Base-by-base conservation (phyloP, 2,329 filamentous ascomycete genomes). In the Didymella pomorum region DNA sequence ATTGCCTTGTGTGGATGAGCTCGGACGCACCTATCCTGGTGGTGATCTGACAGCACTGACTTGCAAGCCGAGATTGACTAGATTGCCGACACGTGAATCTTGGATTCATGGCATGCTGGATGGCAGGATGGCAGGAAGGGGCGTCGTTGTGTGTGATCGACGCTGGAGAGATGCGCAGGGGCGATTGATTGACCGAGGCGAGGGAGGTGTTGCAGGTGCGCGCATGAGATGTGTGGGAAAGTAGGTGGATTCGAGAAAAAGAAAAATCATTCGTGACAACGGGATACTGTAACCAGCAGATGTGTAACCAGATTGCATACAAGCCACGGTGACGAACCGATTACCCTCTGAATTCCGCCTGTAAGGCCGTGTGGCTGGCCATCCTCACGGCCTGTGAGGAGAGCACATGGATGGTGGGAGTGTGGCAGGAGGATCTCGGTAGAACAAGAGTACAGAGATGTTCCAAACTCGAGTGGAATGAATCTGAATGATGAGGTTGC, bases 61-160 rank as follows among this genome's bases (percentile, higher is more conserved):
- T 49, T 55, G 45, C 52, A 11, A 37, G 28, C 39, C 31, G 31
- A 48, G 33, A 28, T 41, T 41, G 39, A 31, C 42, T 45, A 52
- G 46, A 33, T 58, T 63, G 58, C 64, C 62, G 60, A 65, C 58
- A 56, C 23, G 47, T 50, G 41, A 46, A 50, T 47, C 42, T 11
- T n/a, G 33, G 14, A 10, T 1, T 35, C 31, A 35, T 18, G 16
- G 31, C 31, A 35, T 35, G 3, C n/a, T n/a, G 16, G 31, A 35
- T 18, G 16, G 31, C 31, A 35, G n/a, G 3, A 35, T n/a, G 16
- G 31, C 16, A 35, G 31, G 31, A 35, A 3, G 16, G 16, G 14
- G 31, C 14, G 31, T 20, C 16, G 35, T 39, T 39, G 18, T 39
- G 35, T 39, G n/a, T 39, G n/a, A 39, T 39, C 35, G 35, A 20